These are phyloP conservation scores for Boletus sp. DNA, from an alignment of 768 basidiomycete genomes.

Conservation along the genomic window DNA sequence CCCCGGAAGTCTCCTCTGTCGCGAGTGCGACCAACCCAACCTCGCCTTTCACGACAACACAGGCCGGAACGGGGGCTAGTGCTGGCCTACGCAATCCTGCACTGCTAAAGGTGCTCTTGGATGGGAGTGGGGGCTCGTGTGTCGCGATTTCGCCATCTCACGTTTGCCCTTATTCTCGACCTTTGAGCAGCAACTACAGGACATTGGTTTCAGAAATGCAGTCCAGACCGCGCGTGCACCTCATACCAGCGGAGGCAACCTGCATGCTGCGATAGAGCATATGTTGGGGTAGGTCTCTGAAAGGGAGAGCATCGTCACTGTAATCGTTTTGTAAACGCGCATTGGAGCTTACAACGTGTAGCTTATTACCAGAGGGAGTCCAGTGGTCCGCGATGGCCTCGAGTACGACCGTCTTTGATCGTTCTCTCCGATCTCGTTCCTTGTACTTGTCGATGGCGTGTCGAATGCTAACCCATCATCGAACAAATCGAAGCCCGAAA, in stretches of 20 bases:
- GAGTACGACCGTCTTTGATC: too few species aligned
- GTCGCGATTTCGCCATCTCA: background rate
- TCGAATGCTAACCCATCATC: too few species aligned
- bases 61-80: conserved; percentile 23
- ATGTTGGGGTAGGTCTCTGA: conserved; percentile 69
- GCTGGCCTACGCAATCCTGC: conserved; percentile 39
- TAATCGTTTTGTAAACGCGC: too few species aligned
- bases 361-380: too few species aligned
- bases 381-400: too few species aligned
- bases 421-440: too few species aligned
- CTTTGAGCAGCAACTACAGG: conserved; percentile 77
- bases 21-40: conserved; percentile 18
- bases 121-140: background rate
- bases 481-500: conserved; percentile 72
- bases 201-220: conserved; percentile 90
- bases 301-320: too few species aligned
- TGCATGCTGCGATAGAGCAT: too few species aligned
- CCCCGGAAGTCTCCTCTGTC: too few species aligned
- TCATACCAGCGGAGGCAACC: too few species aligned
- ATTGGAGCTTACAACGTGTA: too few species aligned
- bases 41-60: conserved; percentile 16
- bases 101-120: conserved; percentile 34
- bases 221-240: conserved; percentile 71
- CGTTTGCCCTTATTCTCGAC: background rate
- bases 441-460: too few species aligned